Percentiles rank a stretch among this genome's conserved stretches.
These are phyloP conservation scores for Astragalus membranaceus DNA, from an alignment of 306 rosid species.

Conservation along the genomic window DNA sequence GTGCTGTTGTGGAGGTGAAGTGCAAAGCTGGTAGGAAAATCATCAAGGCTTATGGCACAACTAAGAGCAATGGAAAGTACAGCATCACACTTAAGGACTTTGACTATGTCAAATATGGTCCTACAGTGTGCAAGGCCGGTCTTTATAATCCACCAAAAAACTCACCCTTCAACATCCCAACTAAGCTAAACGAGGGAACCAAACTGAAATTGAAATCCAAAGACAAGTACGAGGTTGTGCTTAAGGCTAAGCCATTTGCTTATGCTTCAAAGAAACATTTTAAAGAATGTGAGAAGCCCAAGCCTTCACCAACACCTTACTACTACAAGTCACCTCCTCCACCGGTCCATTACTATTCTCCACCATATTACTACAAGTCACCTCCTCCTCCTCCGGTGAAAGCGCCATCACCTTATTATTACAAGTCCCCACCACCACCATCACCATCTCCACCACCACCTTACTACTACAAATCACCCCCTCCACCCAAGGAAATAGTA, in stretches of 20 bases:
- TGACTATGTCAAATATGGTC: constrained; percentile 61
- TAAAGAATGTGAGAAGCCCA: constrained; percentile 49
- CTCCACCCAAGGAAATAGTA: constrained; percentile 12
- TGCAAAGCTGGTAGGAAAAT: constrained; percentile 63
- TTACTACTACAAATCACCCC: constrained; percentile 43
- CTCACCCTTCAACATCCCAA: constrained; percentile 67
- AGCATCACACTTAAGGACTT: constrained; percentile 49
- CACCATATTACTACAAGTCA: constrained; percentile 36
- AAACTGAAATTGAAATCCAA: constrained; percentile 56
- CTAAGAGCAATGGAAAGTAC: constrained; percentile 80
- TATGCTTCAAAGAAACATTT: constrained; percentile 74
- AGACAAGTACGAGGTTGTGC: constrained; percentile 60
- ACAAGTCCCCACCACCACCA: constrained; percentile 53
- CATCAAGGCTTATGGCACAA: constrained; percentile 62
- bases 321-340: constrained; percentile 47
- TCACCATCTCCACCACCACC: not conserved
- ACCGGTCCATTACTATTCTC: not conserved
- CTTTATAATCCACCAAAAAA: constrained; percentile 71
- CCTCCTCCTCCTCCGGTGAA: constrained; percentile 36
- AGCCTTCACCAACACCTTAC: constrained; percentile 67
- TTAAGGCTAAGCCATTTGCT: constrained; percentile 78
- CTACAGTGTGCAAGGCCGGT: constrained; percentile 56
- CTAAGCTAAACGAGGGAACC: constrained; percentile 52
- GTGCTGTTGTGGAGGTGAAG: constrained; percentile 72
- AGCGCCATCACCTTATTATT: constrained; percentile 28